A percentile compares a stretch with the other conserved stretches of the same genome.
These are phyloP conservation scores for Lycium barbarum DNA, from an alignment of 257 asterid species.

Conservation along the genomic window DNA sequence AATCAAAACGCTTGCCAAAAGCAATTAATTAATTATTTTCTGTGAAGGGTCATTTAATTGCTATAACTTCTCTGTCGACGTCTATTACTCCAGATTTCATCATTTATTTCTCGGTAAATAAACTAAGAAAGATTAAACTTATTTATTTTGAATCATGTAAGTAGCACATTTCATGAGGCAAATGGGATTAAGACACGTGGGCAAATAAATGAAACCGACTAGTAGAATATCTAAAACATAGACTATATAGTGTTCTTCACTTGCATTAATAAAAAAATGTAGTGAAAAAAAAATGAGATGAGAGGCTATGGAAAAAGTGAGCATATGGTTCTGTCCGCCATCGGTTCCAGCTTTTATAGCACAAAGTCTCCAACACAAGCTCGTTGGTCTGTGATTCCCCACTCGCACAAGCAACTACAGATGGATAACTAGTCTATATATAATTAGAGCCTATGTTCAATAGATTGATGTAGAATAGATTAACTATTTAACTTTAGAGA, in stretches of 20 bases:
- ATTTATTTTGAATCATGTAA: not conserved
- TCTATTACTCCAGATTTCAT: not conserved
- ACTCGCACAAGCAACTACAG: constrained; percentile 7
- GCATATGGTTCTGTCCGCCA: constrained; percentile 29
- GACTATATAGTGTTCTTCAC: not conserved
- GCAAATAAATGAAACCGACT: not conserved
- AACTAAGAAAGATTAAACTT: not conserved
- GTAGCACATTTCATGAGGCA: not conserved
- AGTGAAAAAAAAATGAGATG: not conserved
- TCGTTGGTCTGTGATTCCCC: not conserved
- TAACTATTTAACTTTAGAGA: too few relatives aligned
- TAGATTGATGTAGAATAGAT: too few relatives aligned
- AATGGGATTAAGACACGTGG: not conserved
- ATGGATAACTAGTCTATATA: not conserved
- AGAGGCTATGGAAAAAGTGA: not conserved
- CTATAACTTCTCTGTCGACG: not conserved
- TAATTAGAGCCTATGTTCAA: not conserved
- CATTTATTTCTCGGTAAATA: not conserved
- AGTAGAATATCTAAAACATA: not conserved
- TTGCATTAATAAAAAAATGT: not conserved
- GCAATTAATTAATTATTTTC: too few relatives aligned
- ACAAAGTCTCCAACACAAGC: not conserved
- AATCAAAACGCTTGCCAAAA: too few relatives aligned
- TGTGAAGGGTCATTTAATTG: constrained; percentile 4
- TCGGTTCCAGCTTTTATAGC: not conserved